phyloP scores from a whole-genome alignment of 805 yeast species.

The Starmerella apis region DNA sequence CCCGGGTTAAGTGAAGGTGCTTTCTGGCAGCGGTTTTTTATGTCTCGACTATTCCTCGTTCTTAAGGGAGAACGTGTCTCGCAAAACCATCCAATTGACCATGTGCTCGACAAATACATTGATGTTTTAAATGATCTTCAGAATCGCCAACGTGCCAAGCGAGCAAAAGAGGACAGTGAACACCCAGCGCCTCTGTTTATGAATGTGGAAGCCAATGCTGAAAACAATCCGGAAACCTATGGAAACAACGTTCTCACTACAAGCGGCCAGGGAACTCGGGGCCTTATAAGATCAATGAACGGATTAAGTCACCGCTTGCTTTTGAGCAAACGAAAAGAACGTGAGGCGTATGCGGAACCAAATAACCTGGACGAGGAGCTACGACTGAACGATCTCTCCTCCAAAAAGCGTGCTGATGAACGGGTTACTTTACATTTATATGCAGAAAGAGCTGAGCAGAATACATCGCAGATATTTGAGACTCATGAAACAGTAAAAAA shows the following conservation, averaged over 20 bases:
- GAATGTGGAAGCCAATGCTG: constrained; percentile 70
- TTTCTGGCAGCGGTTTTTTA: constrained; percentile 93
- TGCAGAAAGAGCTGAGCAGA: not conserved
- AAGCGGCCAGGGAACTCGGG: constrained; percentile 45
- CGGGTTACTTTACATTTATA: constrained; percentile 2
- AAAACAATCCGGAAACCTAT: constrained; percentile 61
- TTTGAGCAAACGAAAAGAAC: constrained; percentile 31
- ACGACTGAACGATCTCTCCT: constrained; percentile 26
- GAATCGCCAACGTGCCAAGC: constrained; percentile 32
- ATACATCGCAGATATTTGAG: not conserved
- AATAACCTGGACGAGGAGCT: constrained; percentile 25
- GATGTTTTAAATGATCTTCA: constrained; percentile 53
- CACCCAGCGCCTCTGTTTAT: constrained; percentile 51
- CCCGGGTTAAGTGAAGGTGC: constrained; percentile 83
- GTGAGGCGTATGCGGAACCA: constrained; percentile 25
- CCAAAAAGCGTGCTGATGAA: constrained; percentile 8
- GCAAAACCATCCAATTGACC: constrained; percentile 69
- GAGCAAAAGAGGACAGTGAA: constrained; percentile 18
- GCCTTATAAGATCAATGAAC: constrained; percentile 79
- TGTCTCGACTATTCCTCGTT: constrained; percentile 76
- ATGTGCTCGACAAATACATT: constrained; percentile 72
- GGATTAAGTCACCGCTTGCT: constrained; percentile 75
- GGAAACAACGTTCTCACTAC: constrained; percentile 60
- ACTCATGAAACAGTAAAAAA: not conserved
- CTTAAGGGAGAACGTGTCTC: constrained; percentile 80